phyloP scores from a whole-genome alignment of 2,329 filamentous ascomycete genomes.

The Pyricularia pennisetigena region DNA sequence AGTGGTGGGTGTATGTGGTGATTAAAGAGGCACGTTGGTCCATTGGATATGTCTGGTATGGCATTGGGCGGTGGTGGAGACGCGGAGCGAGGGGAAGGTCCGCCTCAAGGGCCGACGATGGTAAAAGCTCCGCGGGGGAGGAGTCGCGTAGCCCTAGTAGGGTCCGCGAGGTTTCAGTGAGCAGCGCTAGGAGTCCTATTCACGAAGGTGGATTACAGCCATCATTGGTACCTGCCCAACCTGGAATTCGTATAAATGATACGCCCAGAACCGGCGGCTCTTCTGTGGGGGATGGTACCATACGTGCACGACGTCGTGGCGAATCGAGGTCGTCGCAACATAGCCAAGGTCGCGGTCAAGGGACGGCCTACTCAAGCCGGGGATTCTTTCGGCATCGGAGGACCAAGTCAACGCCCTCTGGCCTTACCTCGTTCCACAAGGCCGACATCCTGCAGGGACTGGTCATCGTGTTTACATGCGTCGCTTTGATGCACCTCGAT shows the following conservation, averaged over 20 bases:
- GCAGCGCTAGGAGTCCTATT: not conserved
- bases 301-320: not conserved
- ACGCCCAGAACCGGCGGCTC: not conserved
- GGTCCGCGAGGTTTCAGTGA: constrained; percentile 9
- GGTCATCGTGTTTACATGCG: constrained; percentile 77
- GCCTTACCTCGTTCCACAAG: constrained; percentile 80
- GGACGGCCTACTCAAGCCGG: not conserved
- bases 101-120: constrained; percentile 9
- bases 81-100: not conserved
- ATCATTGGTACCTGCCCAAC: not conserved
- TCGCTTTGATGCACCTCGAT: constrained; percentile 81
- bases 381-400: constrained; percentile 50
- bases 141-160: constrained; percentile 28
- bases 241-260: not conserved
- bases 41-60: constrained; percentile 67
- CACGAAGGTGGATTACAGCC: not conserved
- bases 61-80: constrained; percentile 72
- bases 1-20: constrained; percentile 69
- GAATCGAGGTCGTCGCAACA: not conserved
- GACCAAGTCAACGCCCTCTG: constrained; percentile 77
- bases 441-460: constrained; percentile 88
- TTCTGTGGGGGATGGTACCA: not conserved
- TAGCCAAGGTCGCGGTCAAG: not conserved
- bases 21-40: constrained; percentile 64
- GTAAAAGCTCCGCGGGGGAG: constrained; percentile 22